phyloP scores from a whole-genome alignment of 1,284 basidiomycete species.

The Tylopilus microsporus region DNA sequence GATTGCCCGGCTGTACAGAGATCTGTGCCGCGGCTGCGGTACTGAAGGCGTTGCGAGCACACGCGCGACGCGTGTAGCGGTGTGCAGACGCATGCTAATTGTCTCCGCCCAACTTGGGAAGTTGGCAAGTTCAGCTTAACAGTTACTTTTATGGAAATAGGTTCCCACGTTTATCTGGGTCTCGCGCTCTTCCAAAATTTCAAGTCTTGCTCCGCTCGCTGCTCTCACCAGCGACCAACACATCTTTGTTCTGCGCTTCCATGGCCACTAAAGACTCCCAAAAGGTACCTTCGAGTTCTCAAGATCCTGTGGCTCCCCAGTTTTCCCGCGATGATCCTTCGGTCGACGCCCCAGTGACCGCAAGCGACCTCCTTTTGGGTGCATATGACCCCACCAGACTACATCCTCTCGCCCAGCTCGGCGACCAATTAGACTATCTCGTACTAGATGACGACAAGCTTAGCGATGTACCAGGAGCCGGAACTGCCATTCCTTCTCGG shows the following conservation, averaged over 20 bases:
- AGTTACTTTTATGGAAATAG: conserved; percentile 6
- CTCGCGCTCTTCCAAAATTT: conserved; percentile 33
- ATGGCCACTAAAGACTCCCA: conserved; percentile 30
- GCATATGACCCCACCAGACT: conserved; percentile 86
- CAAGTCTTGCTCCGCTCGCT: conserved; percentile 12
- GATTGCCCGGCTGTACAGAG: conserved; percentile 23
- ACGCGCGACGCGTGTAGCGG: conserved; percentile 17
- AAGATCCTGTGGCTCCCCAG: conserved; percentile 43
- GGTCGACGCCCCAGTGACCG: conserved; percentile 60
- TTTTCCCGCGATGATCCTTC: conserved; percentile 46
- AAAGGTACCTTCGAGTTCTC: conserved; percentile 27
- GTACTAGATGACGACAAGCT: conserved; percentile 91
- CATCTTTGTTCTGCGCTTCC: conserved; percentile 5
- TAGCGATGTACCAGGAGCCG: conserved; percentile 78
- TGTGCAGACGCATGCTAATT: conserved; percentile 28
- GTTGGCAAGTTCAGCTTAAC: conserved; percentile 4
- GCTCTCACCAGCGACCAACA: conserved; percentile 18
- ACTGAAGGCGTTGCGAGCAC: conserved; percentile 23
- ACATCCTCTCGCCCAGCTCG: conserved; percentile 85
- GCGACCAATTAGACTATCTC: conserved; percentile 88
- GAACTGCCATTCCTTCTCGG: conserved; percentile 84
- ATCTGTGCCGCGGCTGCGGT: conserved; percentile 25
- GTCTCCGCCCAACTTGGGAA: conserved; percentile 22
- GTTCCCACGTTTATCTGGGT: conserved; percentile 20
- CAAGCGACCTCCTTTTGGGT: conserved; percentile 77